Evolutionary conservation across 2,329 filamentous ascomycete species (phyloP), one percentile per base, ranked within the genome.

Genomic region (Westerdykella aurantiaca): DNA sequence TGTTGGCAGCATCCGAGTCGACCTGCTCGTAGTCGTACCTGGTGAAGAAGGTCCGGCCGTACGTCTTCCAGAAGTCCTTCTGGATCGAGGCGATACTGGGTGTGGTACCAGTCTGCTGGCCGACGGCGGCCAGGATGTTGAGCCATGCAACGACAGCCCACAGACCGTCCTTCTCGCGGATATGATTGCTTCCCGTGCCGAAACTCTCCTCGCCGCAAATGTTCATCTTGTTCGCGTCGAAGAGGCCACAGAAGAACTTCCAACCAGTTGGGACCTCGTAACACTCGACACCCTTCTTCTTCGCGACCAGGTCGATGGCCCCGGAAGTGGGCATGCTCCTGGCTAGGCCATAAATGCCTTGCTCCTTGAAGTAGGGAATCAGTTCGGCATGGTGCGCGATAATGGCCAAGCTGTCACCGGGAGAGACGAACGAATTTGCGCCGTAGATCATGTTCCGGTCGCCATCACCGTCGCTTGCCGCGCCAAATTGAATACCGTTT

Each of bases 371-470:
- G 76, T 95, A 98, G 46, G 93, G 93, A 61, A 98, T 98, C 48
- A 95, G 81, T 60, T 95, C 81, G 56, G 93, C 89, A 68, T 98
- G 85, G 76, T 98, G 93, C 39, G 93, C 89, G 64, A 98, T 98
- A 68, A 98, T 98, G 63, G 93, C 93, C 61, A 98, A 77, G 62
- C 88, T 95, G 76, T 98, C 93, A 64, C 93, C 93, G 6, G 93
- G 93, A 6, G 91, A 97, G 49, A 98, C 93, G 64, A 98, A 98
- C 37, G 86, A 83, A 63, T 94, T 91, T 55, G 91, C 90, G 51
- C 93, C 93, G 72, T 98, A 98, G 66, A 98, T 98, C 93, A 98
- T 98, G 82, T 98, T 98, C 59, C 93, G 87, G 76, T 98, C 93
- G 61, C 93, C 93, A 61, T 98, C 93, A 57, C 93, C 93, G 58